phyloP scores from a whole-genome alignment of 257 asterid genomes.

The Anisodus acutangulus region DNA sequence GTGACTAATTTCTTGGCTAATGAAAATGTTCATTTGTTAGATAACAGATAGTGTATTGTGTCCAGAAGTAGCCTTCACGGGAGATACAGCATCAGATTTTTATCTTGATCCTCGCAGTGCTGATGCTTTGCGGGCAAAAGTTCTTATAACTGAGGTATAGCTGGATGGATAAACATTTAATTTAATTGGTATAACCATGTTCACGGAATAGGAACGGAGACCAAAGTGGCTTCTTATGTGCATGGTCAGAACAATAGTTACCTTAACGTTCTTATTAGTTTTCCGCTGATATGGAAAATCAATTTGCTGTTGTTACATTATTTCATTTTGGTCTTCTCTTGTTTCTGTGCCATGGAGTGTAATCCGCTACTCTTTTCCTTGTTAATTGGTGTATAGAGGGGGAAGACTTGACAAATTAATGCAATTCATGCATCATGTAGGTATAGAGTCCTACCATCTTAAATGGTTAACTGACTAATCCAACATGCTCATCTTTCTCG shows the following conservation, averaged over 20 bases:
- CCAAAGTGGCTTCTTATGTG: not conserved
- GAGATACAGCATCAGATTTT: slow-evolving; percentile 88
- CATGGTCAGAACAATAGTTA: not conserved
- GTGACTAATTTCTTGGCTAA: not conserved
- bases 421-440: not conserved
- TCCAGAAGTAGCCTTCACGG: slow-evolving; percentile 97
- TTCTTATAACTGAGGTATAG: slow-evolving; percentile 90
- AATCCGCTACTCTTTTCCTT: not conserved
- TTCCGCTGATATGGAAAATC: not conserved
- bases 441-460: not conserved
- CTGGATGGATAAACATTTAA: not conserved
- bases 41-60: slow-evolving; percentile 83
- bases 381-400: not conserved
- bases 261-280: not conserved
- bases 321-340: not conserved
- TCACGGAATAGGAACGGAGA: slow-evolving; percentile 5
- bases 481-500: not conserved
- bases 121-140: slow-evolving; percentile 93
- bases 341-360: not conserved
- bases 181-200: not conserved
- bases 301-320: not conserved
- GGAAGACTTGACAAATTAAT: not conserved
- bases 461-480: not conserved
- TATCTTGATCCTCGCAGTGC: slow-evolving; percentile 83
- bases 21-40: slow-evolving; percentile 48